Conservation (phyloP, 352 stramenopile species). For the Phytophthora niederhauseri region DNA sequence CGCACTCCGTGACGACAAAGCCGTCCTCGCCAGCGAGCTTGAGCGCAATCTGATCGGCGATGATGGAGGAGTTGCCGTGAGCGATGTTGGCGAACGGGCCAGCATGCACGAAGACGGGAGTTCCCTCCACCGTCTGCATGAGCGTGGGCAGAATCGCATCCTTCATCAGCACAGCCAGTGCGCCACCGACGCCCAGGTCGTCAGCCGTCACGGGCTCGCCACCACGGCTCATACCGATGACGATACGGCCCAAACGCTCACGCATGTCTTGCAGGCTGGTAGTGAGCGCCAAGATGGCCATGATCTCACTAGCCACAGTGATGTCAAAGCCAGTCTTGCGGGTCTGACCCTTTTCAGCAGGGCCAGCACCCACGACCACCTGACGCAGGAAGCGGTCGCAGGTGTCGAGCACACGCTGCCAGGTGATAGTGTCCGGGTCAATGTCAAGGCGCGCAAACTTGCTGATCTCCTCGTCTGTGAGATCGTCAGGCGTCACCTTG, state of each 20-base stretch:
- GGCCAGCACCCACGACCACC: slow-evolving; percentile 90
- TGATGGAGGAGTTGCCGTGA: slow-evolving; percentile 97
- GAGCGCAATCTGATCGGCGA: slow-evolving; percentile 96
- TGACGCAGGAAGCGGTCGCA: slow-evolving; percentile 96
- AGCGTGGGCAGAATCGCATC: slow-evolving; percentile 97
- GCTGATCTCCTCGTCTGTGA: slow-evolving; percentile 94
- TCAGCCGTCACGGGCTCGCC: slow-evolving; percentile 95
- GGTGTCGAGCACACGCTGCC: slow-evolving; percentile 97
- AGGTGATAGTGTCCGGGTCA: slow-evolving; percentile 93
- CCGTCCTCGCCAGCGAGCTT: slow-evolving; percentile 96
- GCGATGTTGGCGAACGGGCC: slow-evolving; percentile 99
- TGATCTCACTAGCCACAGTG: slow-evolving; percentile 98
- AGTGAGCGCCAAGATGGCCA: slow-evolving; percentile 97
- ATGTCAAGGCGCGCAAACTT: slow-evolving; percentile 97
- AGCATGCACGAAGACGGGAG: slow-evolving; percentile 97
- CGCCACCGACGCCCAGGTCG: slow-evolving; percentile 96
- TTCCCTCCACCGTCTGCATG: slow-evolving; percentile 98
- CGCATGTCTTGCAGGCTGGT: slow-evolving; percentile 95
- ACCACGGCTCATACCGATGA: slow-evolving; percentile 89
- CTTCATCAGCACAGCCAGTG: slow-evolving; percentile 98
- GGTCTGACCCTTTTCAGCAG: slow-evolving; percentile 91
- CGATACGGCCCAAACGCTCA: slow-evolving; percentile 94
- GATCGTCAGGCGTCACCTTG: slow-evolving; percentile 91
- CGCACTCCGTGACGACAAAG: slow-evolving; percentile 97
- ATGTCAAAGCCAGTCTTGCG: slow-evolving; percentile 83